These are phyloP conservation scores for Pythium plurisporium DNA, from an alignment of 352 stramenopile species.

Conservation along the genomic window DNA sequence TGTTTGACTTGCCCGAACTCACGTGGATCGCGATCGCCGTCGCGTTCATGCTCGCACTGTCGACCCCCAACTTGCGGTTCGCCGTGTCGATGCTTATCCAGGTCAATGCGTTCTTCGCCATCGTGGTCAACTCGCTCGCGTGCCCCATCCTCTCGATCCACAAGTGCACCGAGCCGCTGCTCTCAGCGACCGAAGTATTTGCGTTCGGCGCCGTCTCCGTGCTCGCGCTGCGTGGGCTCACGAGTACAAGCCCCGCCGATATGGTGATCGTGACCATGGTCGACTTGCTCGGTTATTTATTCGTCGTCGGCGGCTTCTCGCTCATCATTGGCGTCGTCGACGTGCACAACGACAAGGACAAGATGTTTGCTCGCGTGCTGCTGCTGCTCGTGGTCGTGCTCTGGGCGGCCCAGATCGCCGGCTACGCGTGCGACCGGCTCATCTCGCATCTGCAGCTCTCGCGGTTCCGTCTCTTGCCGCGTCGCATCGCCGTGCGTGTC, in stretches of 20 bases:
- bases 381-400: constrained; percentile 39
- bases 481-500: constrained; percentile 38
- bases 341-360: constrained; percentile 23
- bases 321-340: constrained; percentile 43
- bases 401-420: constrained; percentile 41
- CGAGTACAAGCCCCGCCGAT: constrained; percentile 16
- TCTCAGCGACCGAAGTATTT: constrained; percentile 14
- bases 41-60: constrained; percentile 44
- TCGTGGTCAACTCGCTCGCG: constrained; percentile 65
- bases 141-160: constrained; percentile 15
- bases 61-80: constrained; percentile 65
- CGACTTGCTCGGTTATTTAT: constrained; percentile 17
- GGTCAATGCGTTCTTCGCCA: constrained; percentile 54
- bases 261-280: constrained; percentile 23
- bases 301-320: constrained; percentile 21
- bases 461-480: constrained; percentile 38
- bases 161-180: constrained; percentile 9
- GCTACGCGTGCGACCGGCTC: constrained; percentile 38
- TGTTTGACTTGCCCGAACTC: constrained; percentile 13
- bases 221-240: constrained; percentile 12
- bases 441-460: constrained; percentile 50
- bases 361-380: constrained; percentile 34
- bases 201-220: constrained; percentile 12
- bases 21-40: constrained; percentile 16
- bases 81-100: constrained; percentile 61